Evolutionary conservation across 345 rosid species (phyloP).

Genomic region (Salix brachista): DNA sequence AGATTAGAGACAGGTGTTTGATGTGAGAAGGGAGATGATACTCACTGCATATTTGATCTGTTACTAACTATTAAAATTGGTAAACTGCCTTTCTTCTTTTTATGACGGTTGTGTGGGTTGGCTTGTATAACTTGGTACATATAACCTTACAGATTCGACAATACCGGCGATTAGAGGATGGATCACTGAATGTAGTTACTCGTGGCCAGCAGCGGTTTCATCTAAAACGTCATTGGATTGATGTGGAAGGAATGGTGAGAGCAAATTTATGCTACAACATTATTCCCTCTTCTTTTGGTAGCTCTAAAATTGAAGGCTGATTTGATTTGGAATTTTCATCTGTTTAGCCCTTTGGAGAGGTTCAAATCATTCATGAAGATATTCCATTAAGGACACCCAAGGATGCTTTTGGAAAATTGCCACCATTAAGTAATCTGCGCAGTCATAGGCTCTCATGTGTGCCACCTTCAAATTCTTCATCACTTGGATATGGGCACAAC

Average conservation of each 20-base stretch:
- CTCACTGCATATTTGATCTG: neutral
- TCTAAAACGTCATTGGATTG: conserved; percentile 71
- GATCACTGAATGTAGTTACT: conserved; percentile 79
- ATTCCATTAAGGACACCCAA: conserved; percentile 69
- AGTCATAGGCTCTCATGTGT: conserved; percentile 14
- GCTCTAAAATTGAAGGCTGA: conserved; percentile 9
- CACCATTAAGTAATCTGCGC: conserved; percentile 40
- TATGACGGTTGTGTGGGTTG: neutral
- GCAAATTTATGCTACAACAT: neutral
- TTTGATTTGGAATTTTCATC: conserved; percentile 8
- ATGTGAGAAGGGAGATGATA: neutral
- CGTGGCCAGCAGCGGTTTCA: conserved; percentile 90
- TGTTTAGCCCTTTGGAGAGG: conserved; percentile 77
- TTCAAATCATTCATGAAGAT: conserved; percentile 82
- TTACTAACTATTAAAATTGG: neutral
- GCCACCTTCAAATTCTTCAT: conserved; percentile 35
- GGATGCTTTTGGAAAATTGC: conserved; percentile 64
- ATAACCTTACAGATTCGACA: conserved; percentile 66
- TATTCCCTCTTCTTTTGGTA: neutral
- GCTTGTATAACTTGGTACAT: neutral
- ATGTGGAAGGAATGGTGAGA: conserved; percentile 85
- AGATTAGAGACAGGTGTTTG: neutral
- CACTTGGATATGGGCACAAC: conserved; percentile 30
- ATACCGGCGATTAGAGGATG: conserved; percentile 73
- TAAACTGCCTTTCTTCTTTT: neutral